These are phyloP conservation scores for Leccinum arenicola DNA, from an alignment of 768 basidiomycete species.

Conservation along the genomic window DNA sequence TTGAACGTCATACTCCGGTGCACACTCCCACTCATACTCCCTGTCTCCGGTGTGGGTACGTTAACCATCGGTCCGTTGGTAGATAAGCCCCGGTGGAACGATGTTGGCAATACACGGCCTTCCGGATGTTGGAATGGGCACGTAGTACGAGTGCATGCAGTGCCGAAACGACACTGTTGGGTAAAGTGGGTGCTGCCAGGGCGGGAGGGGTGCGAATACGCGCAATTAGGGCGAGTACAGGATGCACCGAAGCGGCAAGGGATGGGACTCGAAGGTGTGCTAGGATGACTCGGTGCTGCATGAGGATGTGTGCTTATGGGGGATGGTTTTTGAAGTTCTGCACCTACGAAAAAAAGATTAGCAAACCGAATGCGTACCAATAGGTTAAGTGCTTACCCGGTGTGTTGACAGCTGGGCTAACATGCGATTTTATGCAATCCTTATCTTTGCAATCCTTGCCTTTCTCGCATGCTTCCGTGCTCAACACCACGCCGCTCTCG, in stretches of 20 bases:
- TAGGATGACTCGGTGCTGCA: conserved; percentile 29
- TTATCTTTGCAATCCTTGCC: conserved; percentile 89
- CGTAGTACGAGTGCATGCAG: conserved; percentile 78
- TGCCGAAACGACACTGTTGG: conserved; percentile 78
- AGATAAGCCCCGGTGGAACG: conserved; percentile 78
- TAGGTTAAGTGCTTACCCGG: conserved; percentile 40
- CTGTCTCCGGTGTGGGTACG: conserved; percentile 60
- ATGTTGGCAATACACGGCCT: conserved; percentile 72
- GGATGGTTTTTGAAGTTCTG: conserved; percentile 35
- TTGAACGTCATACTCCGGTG: conserved; percentile 75
- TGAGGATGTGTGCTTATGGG: conserved; percentile 35
- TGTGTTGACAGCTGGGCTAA: conserved; percentile 79
- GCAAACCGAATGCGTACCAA: neutral
- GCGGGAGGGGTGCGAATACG: conserved; percentile 64
- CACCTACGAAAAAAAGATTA: conserved; percentile 22
- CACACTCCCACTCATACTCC: conserved; percentile 64
- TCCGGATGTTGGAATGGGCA: conserved; percentile 94
- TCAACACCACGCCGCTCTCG: conserved; percentile 92
- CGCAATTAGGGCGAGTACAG: conserved; percentile 68
- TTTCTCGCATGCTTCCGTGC: conserved; percentile 88
- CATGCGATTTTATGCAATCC: conserved; percentile 89
- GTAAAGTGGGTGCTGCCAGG: conserved; percentile 36
- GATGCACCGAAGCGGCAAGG: conserved; percentile 68
- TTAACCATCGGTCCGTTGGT: conserved; percentile 58
- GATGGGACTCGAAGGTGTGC: conserved; percentile 29